Evolutionary conservation across 108 stramenopile species (phyloP).

Genomic region (Stephanodiscus minutulus): DNA sequence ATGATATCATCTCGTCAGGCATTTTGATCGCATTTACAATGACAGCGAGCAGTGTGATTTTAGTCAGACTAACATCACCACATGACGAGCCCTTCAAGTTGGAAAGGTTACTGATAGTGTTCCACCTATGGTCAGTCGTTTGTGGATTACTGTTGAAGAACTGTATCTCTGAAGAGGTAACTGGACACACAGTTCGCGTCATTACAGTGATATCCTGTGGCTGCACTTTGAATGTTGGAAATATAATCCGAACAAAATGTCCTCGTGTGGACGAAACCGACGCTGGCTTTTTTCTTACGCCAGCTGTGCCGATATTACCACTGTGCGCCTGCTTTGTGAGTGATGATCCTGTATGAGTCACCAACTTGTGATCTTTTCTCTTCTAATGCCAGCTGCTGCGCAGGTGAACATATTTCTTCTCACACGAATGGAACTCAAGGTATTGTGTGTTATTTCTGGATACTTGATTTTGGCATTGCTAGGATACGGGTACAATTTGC

Average conservation of each 20-base stretch:
- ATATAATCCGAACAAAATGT: constrained; percentile 27
- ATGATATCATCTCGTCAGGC: constrained; percentile 83
- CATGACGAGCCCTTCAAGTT: constrained; percentile 25
- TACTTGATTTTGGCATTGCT: constrained; percentile 56
- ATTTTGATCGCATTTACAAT: constrained; percentile 67
- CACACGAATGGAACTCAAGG: constrained; percentile 61
- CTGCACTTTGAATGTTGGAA: constrained; percentile 11
- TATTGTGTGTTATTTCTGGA: constrained; percentile 52
- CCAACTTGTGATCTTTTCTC: background rate
- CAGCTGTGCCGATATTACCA: constrained; percentile 71
- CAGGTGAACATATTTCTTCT: constrained; percentile 78
- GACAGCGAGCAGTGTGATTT: constrained; percentile 59
- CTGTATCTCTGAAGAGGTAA: constrained; percentile 20
- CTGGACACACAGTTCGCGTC: constrained; percentile 5
- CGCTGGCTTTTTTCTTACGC: constrained; percentile 56
- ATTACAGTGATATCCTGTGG: constrained; percentile 24
- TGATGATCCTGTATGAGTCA: background rate
- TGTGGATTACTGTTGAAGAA: constrained; percentile 36
- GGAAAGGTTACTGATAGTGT: constrained; percentile 17
- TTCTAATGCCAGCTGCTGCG: background rate
- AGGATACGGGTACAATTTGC: constrained; percentile 51
- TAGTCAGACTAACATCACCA: constrained; percentile 51
- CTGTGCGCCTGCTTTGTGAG: constrained; percentile 62
- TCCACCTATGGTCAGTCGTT: constrained; percentile 31
- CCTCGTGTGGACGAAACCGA: constrained; percentile 11